These are phyloP conservation scores for Cladophialophora exuberans DNA, from an alignment of 2,329 filamentous ascomycete species.

Conservation along the genomic window DNA sequence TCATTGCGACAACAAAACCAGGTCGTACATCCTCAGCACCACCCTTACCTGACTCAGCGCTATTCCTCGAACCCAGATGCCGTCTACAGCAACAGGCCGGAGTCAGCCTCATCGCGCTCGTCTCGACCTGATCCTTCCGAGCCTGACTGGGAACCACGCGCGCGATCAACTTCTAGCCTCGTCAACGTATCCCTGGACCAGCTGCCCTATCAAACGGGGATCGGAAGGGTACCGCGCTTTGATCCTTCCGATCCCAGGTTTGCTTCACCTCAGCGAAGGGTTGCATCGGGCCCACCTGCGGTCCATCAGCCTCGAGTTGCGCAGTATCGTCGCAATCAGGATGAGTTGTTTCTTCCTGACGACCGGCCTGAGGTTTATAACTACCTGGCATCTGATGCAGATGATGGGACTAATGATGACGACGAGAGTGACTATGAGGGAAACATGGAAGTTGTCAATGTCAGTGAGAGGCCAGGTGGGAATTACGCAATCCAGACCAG, in stretches of 20 bases:
- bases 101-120: constrained; percentile 41
- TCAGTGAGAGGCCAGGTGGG: constrained; percentile 24
- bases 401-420: constrained; percentile 27
- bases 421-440: constrained; percentile 24
- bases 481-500: constrained; percentile 32
- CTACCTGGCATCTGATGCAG: constrained; percentile 26
- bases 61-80: constrained; percentile 42
- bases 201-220: constrained; percentile 37
- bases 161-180: constrained; percentile 41
- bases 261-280: constrained; percentile 43
- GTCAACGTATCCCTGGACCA: constrained; percentile 39
- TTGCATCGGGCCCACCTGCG: constrained; percentile 44
- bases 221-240: constrained; percentile 36
- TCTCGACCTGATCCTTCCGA: constrained; percentile 54
- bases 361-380: constrained; percentile 28
- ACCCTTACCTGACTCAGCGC: constrained; percentile 36
- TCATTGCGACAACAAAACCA: constrained; percentile 41
- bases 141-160: constrained; percentile 49
- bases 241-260: constrained; percentile 40
- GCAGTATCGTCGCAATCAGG: constrained; percentile 28
- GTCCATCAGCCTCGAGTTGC: constrained; percentile 13
- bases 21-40: constrained; percentile 20
- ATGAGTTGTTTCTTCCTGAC: constrained; percentile 30
- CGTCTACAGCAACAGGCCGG: constrained; percentile 32
- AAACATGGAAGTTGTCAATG: constrained; percentile 27